phyloP scores from a whole-genome alignment of 805 yeast genomes.

The Pichia deserticola region DNA sequence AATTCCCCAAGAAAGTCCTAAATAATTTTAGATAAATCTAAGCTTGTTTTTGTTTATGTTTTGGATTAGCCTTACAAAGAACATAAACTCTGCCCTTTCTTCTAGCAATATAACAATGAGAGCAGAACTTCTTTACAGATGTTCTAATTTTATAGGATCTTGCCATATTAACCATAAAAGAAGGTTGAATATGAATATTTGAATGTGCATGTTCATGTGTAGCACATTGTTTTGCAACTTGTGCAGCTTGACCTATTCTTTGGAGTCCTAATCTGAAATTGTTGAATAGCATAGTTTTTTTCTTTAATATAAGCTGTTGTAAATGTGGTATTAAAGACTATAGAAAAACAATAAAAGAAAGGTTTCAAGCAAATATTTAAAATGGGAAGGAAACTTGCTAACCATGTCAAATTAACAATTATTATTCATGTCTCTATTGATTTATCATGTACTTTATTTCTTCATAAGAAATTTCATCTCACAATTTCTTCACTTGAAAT shows the following conservation, averaged over 20 bases:
- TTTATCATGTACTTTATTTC: no score
- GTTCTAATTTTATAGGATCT: conserved; percentile 90
- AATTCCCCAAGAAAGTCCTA: neutral
- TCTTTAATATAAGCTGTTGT: neutral
- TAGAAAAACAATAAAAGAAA: no score
- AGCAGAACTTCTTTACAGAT: conserved; percentile 87
- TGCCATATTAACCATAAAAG: conserved; percentile 15
- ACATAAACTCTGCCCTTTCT: conserved; percentile 94
- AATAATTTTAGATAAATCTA: conserved; percentile 18
- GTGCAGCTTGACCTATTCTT: conserved; percentile 11
- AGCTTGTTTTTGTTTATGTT: conserved; percentile 92
- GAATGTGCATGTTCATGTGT: conserved; percentile 5
- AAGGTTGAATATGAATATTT: conserved; percentile 7
- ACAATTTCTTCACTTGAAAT: no score
- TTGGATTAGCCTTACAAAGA: conserved; percentile 85
- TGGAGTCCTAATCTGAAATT: conserved; percentile 23
- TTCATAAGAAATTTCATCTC: no score
- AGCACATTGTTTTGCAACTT: conserved; percentile 6
- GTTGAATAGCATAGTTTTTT: conserved; percentile 17
- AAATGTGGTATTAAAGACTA: no score
- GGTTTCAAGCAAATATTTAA: no score
- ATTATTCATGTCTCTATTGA: no score
- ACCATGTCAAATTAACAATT: no score
- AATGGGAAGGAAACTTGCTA: no score
- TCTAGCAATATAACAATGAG: conserved; percentile 85